Conservation (phyloP, 2,329 filamentous ascomycete species). For the Penicillium sp. region DNA sequence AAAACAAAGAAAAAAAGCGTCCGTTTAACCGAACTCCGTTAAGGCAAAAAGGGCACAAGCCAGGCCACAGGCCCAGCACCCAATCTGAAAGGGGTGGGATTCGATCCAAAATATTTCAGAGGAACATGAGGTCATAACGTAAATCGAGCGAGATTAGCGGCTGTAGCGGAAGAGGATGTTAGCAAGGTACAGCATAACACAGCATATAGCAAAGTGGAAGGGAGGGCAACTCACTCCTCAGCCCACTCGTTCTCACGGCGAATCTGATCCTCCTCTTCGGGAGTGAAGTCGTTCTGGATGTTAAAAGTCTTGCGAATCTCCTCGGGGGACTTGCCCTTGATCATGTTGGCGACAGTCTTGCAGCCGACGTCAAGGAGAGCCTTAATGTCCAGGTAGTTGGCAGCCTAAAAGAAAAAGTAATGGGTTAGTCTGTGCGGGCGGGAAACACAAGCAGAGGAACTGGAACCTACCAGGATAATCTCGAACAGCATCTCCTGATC, state of each 20-base stretch:
- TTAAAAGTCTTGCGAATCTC: slow-evolving; percentile 99
- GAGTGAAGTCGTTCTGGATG: slow-evolving; percentile 98
- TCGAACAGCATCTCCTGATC: slow-evolving; percentile 99
- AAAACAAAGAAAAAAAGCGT: background rate
- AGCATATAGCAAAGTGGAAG: background rate
- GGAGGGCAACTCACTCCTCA: slow-evolving; percentile 63
- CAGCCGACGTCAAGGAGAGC: slow-evolving; percentile 95
- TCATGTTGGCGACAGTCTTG: slow-evolving; percentile 99
- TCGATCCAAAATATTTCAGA: background rate
- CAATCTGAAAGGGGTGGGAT: background rate
- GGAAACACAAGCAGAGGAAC: background rate
- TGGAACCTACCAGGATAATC: slow-evolving; percentile 81
- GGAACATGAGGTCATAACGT: slow-evolving; percentile 1
- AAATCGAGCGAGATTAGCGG: slow-evolving; percentile 54
- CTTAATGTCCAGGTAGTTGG: slow-evolving; percentile 99
- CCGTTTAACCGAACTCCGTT: background rate
- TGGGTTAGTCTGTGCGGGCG: slow-evolving; percentile 8
- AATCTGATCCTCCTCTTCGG: slow-evolving; percentile 98
- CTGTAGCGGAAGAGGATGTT: slow-evolving; percentile 20
- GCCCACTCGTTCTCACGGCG: slow-evolving; percentile 90
- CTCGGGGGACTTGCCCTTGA: slow-evolving; percentile 99
- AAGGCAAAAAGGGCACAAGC: background rate
- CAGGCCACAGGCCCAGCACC: background rate
- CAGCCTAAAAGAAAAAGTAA: slow-evolving; percentile 63
- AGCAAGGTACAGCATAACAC: slow-evolving; percentile 4